Evolutionary conservation across 163 green algal genomes (phyloP).

Genomic region (Chlorella variabilis): DNA sequence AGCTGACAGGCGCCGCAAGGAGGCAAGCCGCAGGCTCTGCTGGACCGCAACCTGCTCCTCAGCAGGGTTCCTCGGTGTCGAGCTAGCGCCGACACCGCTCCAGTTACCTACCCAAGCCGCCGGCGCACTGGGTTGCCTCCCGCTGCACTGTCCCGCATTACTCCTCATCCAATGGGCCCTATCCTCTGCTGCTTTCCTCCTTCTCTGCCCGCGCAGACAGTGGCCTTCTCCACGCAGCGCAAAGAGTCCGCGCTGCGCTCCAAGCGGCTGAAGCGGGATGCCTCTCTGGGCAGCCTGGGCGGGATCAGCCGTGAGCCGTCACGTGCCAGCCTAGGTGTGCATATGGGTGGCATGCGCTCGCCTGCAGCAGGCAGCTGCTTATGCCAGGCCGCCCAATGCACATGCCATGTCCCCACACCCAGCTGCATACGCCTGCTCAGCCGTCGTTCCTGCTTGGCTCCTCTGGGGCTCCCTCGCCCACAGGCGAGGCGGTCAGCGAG

Average conservation of each 20-base stretch:
- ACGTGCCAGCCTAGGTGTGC: constrained; percentile 7
- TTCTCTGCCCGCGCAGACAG: constrained; percentile 31
- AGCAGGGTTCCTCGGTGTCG: not conserved
- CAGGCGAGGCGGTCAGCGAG: constrained; percentile 10
- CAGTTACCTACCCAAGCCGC: too few relatives aligned
- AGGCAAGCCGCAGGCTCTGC: not conserved
- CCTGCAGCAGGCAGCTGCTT: too few relatives aligned
- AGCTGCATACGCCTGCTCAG: too few relatives aligned
- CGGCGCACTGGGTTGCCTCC: too few relatives aligned
- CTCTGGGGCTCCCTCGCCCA: not conserved
- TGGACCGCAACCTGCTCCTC: not conserved
- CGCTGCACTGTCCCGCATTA: too few relatives aligned
- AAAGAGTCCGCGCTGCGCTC: constrained; percentile 32
- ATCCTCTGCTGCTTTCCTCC: too few relatives aligned
- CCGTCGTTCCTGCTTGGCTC: not conserved
- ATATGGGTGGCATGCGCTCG: too few relatives aligned
- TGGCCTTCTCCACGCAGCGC: constrained; percentile 22
- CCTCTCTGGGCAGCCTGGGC: constrained; percentile 13
- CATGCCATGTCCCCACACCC: too few relatives aligned
- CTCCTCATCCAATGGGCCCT: too few relatives aligned
- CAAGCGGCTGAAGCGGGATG: constrained; percentile 41
- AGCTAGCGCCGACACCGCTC: too few relatives aligned
- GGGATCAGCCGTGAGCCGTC: constrained; percentile 10
- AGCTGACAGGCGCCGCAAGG: constrained; percentile 13
- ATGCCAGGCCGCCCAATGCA: too few relatives aligned